Evolutionary conservation across 2,329 filamentous ascomycete species (phyloP), one percentile per base, ranked within the genome.

Genomic region (Leptodontidium sp.): DNA sequence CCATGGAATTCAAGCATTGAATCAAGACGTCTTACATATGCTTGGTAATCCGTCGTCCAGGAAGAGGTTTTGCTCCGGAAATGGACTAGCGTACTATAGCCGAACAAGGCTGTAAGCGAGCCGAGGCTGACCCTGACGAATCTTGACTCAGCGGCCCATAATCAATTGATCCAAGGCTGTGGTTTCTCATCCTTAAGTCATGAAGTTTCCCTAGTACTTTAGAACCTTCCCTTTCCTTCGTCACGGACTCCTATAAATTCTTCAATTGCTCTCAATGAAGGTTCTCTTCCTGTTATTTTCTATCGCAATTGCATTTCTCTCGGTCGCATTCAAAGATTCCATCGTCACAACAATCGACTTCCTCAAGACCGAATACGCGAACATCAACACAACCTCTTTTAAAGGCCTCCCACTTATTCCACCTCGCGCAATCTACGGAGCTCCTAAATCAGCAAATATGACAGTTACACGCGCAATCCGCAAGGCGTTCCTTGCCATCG

Each of bases 401-500:
- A 40, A 68, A 67, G 70, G 68, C 26, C 67, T 73, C 15, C 69
- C 68, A 43, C 61, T 73, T 32, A 65, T 73, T 21, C 69, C 70
- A 70, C 71, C 71, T n/a, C 53, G 49, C 40, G 29, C 64, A 47
- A 67, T 74, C 5, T 75, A 74, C 67, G 61, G 57, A 52, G 43
- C 62, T 52, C 68, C 71, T 7, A 74, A 73, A 70, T 11, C 69
- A 66, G 69, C 70, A 64, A 83, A 88, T 67, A 91, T 91, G 87
- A 87, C 91, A 53, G 81, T 89, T 70, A 86, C 92, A 35, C 89
- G 96, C 77, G 87, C 90, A 61, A 95, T 98, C 78, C 89, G 88
- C 74, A 92, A 94, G 81, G 89, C 91, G 73, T 94, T 98, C 81
- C 86, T 93, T 55, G 95, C 95, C 70, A 81, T 91, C 69, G 93